Evolutionary conservation across 306 rosid genomes (phyloP).

Genomic region (Crataegus laevigata): DNA sequence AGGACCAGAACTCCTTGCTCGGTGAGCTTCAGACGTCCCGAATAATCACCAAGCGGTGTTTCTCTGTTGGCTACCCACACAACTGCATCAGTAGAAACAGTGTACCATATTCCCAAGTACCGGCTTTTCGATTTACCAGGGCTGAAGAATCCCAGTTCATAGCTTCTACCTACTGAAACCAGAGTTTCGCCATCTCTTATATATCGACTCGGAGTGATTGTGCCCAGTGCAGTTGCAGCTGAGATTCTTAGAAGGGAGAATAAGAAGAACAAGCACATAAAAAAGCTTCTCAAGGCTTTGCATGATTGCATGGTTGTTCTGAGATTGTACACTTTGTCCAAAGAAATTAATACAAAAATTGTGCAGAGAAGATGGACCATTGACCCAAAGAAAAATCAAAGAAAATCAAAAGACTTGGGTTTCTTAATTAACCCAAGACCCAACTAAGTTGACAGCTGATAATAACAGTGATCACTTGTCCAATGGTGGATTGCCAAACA

Average conservation of each 20-base stretch:
- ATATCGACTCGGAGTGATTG: neutral
- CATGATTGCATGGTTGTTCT: neutral
- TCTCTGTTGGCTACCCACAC: slow-evolving; percentile 24
- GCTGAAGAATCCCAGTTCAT: slow-evolving; percentile 15
- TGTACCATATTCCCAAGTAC: slow-evolving; percentile 22
- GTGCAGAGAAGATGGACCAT: no score
- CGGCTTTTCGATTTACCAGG: neutral
- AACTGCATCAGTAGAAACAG: neutral
- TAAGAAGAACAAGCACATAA: neutral
- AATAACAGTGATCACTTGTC: no score
- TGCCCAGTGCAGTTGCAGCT: neutral
- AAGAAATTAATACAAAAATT: no score
- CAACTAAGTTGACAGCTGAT: no score
- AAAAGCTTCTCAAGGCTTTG: neutral
- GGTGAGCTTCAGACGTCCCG: slow-evolving; percentile 1
- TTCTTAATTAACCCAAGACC: no score
- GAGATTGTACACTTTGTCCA: neutral
- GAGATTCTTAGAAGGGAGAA: neutral
- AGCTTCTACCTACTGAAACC: neutral
- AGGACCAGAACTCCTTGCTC: slow-evolving; percentile 11
- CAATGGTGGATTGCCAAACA: neutral
- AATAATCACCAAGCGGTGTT: slow-evolving; percentile 10
- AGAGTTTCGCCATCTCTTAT: neutral
- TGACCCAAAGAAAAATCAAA: no score
- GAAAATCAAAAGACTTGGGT: no score